Evolutionary conservation across 2,329 filamentous ascomycete species (phyloP).

Genomic region (Diaporthe ilicicola): DNA sequence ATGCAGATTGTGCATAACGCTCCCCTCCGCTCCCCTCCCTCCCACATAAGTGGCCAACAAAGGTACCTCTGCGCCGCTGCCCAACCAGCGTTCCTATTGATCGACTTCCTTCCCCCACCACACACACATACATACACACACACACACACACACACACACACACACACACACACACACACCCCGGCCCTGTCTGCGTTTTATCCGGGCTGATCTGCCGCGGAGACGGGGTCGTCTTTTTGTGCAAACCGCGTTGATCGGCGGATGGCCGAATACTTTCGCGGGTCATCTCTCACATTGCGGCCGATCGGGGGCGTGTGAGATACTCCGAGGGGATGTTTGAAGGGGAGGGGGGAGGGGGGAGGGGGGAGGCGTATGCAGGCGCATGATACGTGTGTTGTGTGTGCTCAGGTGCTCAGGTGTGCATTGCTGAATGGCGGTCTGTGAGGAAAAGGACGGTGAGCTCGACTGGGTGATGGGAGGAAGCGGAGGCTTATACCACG

Average conservation of each 20-base stretch:
- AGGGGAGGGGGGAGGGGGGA: background rate
- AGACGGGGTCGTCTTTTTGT: background rate
- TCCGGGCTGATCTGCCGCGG: constrained; percentile 14
- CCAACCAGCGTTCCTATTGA: background rate
- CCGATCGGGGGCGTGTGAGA: background rate
- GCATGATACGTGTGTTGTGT: background rate
- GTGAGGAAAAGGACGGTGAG: background rate
- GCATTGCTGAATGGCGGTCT: constrained; percentile 9
- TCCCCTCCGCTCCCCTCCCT: background rate
- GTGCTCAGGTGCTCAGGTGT: too few species aligned
- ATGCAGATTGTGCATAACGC: background rate
- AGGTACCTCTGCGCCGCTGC: background rate
- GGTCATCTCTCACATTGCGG: background rate
- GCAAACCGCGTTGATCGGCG: background rate
- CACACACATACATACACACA: too few species aligned
- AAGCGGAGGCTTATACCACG: background rate
- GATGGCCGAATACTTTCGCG: background rate
- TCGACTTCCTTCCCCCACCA: background rate
- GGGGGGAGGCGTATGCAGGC: background rate
- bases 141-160: too few species aligned
- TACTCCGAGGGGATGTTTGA: background rate
- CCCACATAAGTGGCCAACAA: background rate
- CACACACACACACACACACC: background rate
- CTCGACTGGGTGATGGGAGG: background rate
- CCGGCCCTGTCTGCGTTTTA: background rate